Conservation (phyloP, 176 grass and related monocot genomes). For the Eremochloa ophiuroides region DNA sequence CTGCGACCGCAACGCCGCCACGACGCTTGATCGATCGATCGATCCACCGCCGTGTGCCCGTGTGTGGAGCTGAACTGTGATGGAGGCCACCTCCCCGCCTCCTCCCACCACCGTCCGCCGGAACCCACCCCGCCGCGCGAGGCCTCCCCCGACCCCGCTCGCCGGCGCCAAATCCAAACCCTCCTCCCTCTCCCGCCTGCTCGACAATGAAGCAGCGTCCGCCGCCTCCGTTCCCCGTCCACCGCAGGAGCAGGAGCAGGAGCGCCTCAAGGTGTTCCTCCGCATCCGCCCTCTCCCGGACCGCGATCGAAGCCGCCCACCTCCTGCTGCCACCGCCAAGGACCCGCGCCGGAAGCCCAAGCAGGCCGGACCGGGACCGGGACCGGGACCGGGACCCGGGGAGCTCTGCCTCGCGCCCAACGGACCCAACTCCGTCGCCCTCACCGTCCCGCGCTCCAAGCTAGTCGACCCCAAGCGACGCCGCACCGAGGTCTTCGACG, state of each 20-base stretch:
- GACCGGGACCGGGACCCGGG: not conserved
- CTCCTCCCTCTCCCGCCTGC: not conserved
- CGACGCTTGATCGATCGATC: too few relatives aligned
- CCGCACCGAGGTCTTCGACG: conserved; percentile 71
- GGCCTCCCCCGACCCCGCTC: conserved; percentile 35
- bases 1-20: too few relatives aligned
- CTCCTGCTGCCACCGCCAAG: conserved; percentile 19
- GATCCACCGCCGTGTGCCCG: too few relatives aligned
- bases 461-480: conserved; percentile 50
- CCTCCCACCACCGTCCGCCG: conserved; percentile 63
- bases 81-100: conserved; percentile 8
- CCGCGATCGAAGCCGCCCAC: not conserved
- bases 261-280: conserved; percentile 64
- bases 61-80: not conserved
- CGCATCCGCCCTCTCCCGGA: conserved; percentile 60
- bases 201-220: not conserved
- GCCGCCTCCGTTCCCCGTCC: not conserved
- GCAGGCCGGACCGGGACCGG: not conserved
- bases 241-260: not conserved
- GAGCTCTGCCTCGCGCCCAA: conserved; percentile 53
- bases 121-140: conserved; percentile 52
- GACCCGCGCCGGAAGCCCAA: conserved; percentile 25
- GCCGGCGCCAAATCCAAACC: conserved; percentile 14
- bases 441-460: conserved; percentile 57
- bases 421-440: conserved; percentile 53